These are phyloP conservation scores for Iris macrosiphon DNA, from an alignment of 106 monocot genomes.

Conservation along the genomic window DNA sequence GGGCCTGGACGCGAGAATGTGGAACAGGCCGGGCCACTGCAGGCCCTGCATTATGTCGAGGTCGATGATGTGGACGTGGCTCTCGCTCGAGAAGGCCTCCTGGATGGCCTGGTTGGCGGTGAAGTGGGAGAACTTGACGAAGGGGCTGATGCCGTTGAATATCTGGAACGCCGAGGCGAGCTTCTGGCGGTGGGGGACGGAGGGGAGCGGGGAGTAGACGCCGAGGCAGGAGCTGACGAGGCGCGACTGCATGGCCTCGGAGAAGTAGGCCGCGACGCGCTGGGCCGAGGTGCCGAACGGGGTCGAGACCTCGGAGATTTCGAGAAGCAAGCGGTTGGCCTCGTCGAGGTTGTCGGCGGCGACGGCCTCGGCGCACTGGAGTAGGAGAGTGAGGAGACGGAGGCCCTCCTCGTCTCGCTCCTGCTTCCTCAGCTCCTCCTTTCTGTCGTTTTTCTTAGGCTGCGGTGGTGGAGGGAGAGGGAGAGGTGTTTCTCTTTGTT, in stretches of 20 bases:
- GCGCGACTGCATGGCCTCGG: conserved; percentile 94
- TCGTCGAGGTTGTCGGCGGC: conserved; percentile 87
- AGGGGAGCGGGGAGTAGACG: conserved; percentile 58
- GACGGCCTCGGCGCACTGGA: conserved; percentile 91
- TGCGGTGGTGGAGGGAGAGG: not conserved
- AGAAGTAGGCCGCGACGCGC: conserved; percentile 97
- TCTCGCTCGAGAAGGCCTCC: conserved; percentile 85
- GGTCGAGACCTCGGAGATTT: conserved; percentile 88
- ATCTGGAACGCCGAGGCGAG: conserved; percentile 88
- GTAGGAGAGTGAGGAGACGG: conserved; percentile 82
- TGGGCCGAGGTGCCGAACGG: conserved; percentile 94
- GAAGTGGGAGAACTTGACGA: conserved; percentile 96
- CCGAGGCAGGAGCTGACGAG: conserved; percentile 85
- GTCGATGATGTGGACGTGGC: conserved; percentile 89
- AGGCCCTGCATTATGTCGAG: conserved; percentile 96
- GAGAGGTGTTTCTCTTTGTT: no score
- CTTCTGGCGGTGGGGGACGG: conserved; percentile 36
- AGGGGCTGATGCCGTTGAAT: conserved; percentile 91
- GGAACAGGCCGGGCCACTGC: conserved; percentile 92
- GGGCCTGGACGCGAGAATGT: conserved; percentile 81
- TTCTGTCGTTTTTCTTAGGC: conserved; percentile 30
- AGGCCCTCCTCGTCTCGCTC: conserved; percentile 87
- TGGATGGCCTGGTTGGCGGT: conserved; percentile 97
- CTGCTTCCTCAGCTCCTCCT: conserved; percentile 62
- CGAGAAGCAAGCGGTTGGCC: conserved; percentile 67